Evolutionary conservation across 768 basidiomycete genomes (phyloP).

Genomic region (Chalciporus pseudorubinellus): DNA sequence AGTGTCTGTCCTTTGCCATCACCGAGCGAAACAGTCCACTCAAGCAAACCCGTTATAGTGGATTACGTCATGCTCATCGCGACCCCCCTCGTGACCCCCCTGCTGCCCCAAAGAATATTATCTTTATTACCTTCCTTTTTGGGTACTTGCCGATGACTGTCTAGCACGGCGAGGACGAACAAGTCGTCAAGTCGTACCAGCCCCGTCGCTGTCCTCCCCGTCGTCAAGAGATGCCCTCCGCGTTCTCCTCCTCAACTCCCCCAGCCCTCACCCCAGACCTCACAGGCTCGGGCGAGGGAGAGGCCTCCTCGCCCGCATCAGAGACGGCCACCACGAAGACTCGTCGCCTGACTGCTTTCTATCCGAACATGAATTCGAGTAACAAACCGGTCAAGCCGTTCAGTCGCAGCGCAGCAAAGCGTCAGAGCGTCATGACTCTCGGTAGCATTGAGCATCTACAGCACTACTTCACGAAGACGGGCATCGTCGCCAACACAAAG

Average conservation of each 20-base stretch:
- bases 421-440: slow-evolving; percentile 89
- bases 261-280: slow-evolving; percentile 61
- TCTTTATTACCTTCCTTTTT: slow-evolving; percentile 9
- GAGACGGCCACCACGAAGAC: slow-evolving; percentile 43
- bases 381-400: slow-evolving; percentile 83
- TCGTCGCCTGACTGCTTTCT: slow-evolving; percentile 72
- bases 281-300: slow-evolving; percentile 46
- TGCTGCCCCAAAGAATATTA: background rate
- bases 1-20: slow-evolving; percentile 63
- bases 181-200: background rate
- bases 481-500: slow-evolving; percentile 70
- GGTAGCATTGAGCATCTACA: slow-evolving; percentile 97
- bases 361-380: slow-evolving; percentile 66
- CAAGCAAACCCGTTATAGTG: background rate
- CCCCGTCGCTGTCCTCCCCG: background rate
- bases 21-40: no score
- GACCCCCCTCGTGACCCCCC: slow-evolving; percentile 18
- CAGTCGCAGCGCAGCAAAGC: slow-evolving; percentile 86
- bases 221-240: slow-evolving; percentile 29
- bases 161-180: background rate
- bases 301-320: slow-evolving; percentile 22
- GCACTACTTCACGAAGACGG: slow-evolving; percentile 91
- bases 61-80: slow-evolving; percentile 1
- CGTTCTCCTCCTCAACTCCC: slow-evolving; percentile 44
- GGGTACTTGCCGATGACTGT: background rate